phyloP scores from a whole-genome alignment of 495 filamentous ascomycete genomes.

The Hamigera avellanea region DNA sequence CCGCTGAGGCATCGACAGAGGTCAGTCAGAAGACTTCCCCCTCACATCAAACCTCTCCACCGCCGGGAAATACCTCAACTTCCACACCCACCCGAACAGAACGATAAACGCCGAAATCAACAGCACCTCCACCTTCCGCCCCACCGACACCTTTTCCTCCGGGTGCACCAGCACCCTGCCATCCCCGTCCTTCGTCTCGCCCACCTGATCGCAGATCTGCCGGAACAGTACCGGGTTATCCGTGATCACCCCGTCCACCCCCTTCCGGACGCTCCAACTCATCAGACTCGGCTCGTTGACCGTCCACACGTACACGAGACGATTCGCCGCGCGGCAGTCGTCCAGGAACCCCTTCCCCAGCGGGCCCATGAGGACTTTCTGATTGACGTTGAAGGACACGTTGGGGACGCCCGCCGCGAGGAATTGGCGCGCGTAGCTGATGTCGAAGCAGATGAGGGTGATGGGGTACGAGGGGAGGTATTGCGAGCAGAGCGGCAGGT shows the following conservation, averaged over 20 bases:
- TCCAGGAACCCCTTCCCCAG: conserved; percentile 51
- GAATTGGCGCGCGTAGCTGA: conserved; percentile 58
- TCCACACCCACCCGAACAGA: background rate
- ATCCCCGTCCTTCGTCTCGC: background rate
- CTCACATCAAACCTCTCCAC: background rate
- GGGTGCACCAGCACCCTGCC: background rate
- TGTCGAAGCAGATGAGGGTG: conserved; percentile 61
- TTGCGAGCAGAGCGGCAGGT: conserved; percentile 42
- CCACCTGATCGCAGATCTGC: conserved; percentile 28
- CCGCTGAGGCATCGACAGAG: no score
- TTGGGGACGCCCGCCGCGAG: conserved; percentile 38
- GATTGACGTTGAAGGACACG: conserved; percentile 65
- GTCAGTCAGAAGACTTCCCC: no score
- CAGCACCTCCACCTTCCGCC: background rate
- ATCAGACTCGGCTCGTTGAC: conserved; percentile 66
- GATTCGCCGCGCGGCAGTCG: conserved; percentile 38
- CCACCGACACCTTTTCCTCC: background rate
- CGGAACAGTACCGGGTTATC: conserved; percentile 41
- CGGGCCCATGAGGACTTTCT: conserved; percentile 51
- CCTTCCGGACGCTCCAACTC: conserved; percentile 52
- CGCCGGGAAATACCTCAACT: background rate
- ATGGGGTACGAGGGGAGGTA: conserved; percentile 59
- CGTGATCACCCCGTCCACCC: conserved; percentile 46
- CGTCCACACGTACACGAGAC: conserved; percentile 69
- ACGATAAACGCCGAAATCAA: background rate